Percentiles rank a stretch among this genome's conserved stretches.
Conservation (phyloP, 805 yeast genomes). For the Saturnispora serradocipensis region DNA sequence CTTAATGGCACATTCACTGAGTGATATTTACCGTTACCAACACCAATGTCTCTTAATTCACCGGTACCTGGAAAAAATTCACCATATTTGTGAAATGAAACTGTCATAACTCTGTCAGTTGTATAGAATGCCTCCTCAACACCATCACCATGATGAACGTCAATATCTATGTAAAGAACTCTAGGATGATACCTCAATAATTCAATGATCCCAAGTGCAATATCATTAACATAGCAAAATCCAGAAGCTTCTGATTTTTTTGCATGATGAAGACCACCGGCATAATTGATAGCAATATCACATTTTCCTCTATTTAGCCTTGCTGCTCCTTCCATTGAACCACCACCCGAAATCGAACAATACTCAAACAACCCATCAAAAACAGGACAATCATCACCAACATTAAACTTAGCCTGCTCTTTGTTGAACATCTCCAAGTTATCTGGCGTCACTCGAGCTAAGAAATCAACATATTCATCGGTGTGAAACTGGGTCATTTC, state of each 20-base stretch:
- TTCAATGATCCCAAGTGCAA: slow-evolving; percentile 75
- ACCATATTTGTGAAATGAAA: slow-evolving; percentile 87
- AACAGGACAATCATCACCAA: slow-evolving; percentile 90
- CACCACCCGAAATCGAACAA: slow-evolving; percentile 77
- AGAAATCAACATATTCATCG: slow-evolving; percentile 91
- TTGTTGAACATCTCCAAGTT: slow-evolving; percentile 78
- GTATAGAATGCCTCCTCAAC: slow-evolving; percentile 92
- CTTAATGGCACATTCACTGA: slow-evolving; percentile 79
- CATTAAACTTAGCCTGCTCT: slow-evolving; percentile 87
- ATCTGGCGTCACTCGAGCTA: slow-evolving; percentile 86
- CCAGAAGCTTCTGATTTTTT: slow-evolving; percentile 86
- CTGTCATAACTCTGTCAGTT: slow-evolving; percentile 85
- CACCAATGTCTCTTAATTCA: slow-evolving; percentile 74
- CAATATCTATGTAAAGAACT: slow-evolving; percentile 81
- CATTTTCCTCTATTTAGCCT: slow-evolving; percentile 73
- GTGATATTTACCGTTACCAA: slow-evolving; percentile 75
- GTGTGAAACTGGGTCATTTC: slow-evolving; percentile 98
- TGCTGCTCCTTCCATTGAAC: slow-evolving; percentile 84
- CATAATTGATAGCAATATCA: slow-evolving; percentile 87
- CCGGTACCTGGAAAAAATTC: slow-evolving; percentile 95
- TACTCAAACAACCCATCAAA: slow-evolving; percentile 72
- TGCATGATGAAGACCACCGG: slow-evolving; percentile 92
- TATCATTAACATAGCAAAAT: slow-evolving; percentile 85
- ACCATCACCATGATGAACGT: slow-evolving; percentile 92
- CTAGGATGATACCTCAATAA: slow-evolving; percentile 75